phyloP scores from a whole-genome alignment of 2,329 filamentous ascomycete genomes.

The Diaporthe caulivora region DNA sequence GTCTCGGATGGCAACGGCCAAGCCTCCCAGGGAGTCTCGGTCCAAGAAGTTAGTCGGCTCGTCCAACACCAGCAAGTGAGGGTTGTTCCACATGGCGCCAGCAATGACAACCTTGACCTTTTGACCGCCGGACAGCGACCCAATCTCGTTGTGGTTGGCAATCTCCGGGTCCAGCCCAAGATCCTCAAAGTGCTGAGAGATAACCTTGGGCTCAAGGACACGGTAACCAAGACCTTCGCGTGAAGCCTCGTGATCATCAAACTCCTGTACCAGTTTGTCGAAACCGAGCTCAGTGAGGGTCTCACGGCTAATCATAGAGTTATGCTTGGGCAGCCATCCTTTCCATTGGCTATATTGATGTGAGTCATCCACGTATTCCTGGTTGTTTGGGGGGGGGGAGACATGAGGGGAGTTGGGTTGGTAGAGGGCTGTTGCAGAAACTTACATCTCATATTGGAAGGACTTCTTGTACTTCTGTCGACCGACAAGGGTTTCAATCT shows the following conservation, averaged over 20 bases:
- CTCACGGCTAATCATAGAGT: constrained; percentile 92
- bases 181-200: constrained; percentile 98
- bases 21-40: constrained; percentile 93
- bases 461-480: constrained; percentile 99
- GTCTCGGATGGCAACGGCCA: constrained; percentile 97
- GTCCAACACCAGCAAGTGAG: constrained; percentile 95
- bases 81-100: constrained; percentile 98
- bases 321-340: constrained; percentile 89
- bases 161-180: constrained; percentile 97
- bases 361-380: constrained; percentile 38
- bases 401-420: no score
- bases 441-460: constrained; percentile 95
- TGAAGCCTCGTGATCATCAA: constrained; percentile 98
- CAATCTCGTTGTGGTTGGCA: constrained; percentile 98
- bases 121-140: constrained; percentile 93
- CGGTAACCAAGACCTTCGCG: constrained; percentile 98
- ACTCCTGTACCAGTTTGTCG: constrained; percentile 94
- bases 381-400: background rate
- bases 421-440: no score
- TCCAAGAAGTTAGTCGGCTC: constrained; percentile 99
- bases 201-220: constrained; percentile 90
- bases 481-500: constrained; percentile 91
- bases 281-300: constrained; percentile 89
- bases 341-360: constrained; percentile 82
- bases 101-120: constrained; percentile 99